These are phyloP conservation scores for Talaromyces verruculosus DNA, from an alignment of 2,329 filamentous ascomycete genomes.

Conservation along the genomic window DNA sequence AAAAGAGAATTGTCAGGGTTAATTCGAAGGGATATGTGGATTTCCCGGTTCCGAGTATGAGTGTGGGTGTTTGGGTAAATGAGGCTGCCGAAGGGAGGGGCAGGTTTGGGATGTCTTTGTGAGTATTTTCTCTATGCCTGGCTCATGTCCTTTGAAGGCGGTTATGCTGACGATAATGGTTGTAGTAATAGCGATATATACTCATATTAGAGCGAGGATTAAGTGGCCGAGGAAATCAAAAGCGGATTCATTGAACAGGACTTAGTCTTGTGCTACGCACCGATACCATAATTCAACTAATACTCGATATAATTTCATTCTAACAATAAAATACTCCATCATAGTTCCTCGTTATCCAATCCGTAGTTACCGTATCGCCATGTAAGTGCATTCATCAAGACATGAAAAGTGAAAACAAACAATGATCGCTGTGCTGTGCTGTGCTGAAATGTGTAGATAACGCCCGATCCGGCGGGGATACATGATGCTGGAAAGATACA, in stretches of 20 bases:
- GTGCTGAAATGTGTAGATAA: neutral
- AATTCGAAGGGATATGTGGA: conserved; percentile 59
- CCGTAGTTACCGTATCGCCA: neutral
- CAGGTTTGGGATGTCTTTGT: conserved; percentile 48
- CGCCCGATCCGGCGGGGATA: conserved; percentile 1
- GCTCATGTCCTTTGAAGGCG: neutral
- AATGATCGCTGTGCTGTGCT: neutral
- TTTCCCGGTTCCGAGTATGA: conserved; percentile 57
- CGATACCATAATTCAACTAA: no score
- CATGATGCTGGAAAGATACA: conserved; percentile 3
- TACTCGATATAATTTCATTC: neutral
- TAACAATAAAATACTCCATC: neutral
- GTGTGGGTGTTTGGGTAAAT: conserved; percentile 64
- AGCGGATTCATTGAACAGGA: neutral
- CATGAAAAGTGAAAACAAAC: neutral
- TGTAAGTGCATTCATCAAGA: conserved; percentile 6
- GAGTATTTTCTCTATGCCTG: neutral
- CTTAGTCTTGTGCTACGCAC: neutral
- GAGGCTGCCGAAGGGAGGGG: conserved; percentile 54
- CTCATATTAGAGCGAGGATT: neutral
- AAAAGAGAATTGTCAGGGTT: conserved; percentile 56
- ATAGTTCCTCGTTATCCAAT: neutral
- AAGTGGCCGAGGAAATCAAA: neutral
- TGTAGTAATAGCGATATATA: conserved; percentile 19
- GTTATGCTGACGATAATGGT: neutral